Evolutionary conservation across 202 grass and related monocot genomes (phyloP), one percentile per base, ranked within the genome.

Genomic region (Alloteropsis angusta): DNA sequence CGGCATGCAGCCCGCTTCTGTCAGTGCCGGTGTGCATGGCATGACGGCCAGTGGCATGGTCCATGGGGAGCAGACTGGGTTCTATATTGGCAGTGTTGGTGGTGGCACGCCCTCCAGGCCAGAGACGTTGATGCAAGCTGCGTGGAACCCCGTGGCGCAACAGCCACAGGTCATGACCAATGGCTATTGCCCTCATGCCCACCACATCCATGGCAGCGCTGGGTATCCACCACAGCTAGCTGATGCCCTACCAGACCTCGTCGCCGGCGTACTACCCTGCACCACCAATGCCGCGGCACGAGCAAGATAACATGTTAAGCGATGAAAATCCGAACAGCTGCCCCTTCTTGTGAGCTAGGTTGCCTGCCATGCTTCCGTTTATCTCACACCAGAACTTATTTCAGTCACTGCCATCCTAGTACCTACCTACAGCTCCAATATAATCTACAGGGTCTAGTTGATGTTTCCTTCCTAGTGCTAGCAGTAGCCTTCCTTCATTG

Each of bases 131-230:
- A 26, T 84, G 52, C 72, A 75, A 23, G 71, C 50, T 19, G 52
- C 69, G 10, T 48, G 75, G 58, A 93, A 75, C 71, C 88, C 60
- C 0, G 48, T 74, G 71, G 81, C 60, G 22, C 94, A 91, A 65
- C 94, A 93, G 71, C 90, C 93, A 48, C 94, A 92, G 91, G n/a
- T n/a, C n/a, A 87, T 93, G 87, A 88, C 92, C 88, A 84, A 90
- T 19, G 88, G 82, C 2, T 68, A 78, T 42, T 76, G 41, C 13
- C 81, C 34, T 7, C 14, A 77, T 4, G 73, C 35, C 4, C 54
- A 88, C 37, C 69, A 61, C 17, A 23, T 54, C 39, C 84, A 38
- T 52, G 76, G 77, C 0, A 26, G 74, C 45, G 45, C 45, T 10
- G 34, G 14, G 13, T 47, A 47, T 15, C 45, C 45, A 1, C 45